Evolutionary conservation across 164 flowering plant genomes (phyloP), one percentile per base, ranked within the genome.

Genomic region (Vitis labrusca): DNA sequence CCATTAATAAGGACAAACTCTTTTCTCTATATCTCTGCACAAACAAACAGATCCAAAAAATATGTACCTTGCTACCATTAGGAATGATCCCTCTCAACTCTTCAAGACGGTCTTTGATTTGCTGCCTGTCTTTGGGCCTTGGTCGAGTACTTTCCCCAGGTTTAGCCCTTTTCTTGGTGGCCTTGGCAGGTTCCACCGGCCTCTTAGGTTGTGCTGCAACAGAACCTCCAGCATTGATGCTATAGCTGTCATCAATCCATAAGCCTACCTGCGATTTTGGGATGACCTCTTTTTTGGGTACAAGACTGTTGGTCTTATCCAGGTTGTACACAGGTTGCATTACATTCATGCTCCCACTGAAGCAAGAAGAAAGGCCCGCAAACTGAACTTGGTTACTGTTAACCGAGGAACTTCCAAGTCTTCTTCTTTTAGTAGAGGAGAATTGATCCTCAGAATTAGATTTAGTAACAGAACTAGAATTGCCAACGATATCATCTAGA

Each of bases 71-170:
- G 71, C 71, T 83, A 27, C 93, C 81, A 74, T 84, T 85, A 16
- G 97, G 98, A 23, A 92, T 91, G 70, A 94, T 85, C 68, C 79
- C 87, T 78, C 90, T 78, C 80, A 94, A 70, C 83, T 94, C 98
- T 71, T 80, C 77, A 60, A 91, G 77, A 29, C 96, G 91, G 50
- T 91, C 98, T 74, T 87, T 90, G 70, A 94, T 94, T 80, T 74
- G 80, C 74, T 91, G 97, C 23, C 98, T 91, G 67, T 94, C 97
- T 79, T 89, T 91, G 44, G 97, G 97, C 82, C 94, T 88, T 32
- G 97, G 97, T 12, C 91, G 79, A 44, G 83, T 70, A 76, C 89
- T 87, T 78, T 89, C 93, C 62, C 97, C 94, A 29, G 98, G 89
- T 77, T 85, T 85, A 59, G 91, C 94, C 76, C 91, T 87, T 74